Base-by-base conservation (phyloP, 2,329 filamentous ascomycete genomes). In the Neopestalotiopsis rosae region DNA sequence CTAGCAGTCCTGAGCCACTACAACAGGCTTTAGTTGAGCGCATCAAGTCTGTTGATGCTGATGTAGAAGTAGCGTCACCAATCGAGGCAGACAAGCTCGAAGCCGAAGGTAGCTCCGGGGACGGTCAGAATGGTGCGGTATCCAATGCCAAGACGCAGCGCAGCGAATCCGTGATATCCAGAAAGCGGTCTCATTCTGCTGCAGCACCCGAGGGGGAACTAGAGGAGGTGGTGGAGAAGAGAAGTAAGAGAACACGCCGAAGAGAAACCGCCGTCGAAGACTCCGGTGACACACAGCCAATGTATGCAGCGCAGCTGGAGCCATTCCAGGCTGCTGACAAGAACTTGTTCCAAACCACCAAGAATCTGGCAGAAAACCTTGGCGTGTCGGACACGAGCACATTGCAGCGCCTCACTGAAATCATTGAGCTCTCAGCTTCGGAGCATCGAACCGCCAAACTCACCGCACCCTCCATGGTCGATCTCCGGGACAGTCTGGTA, bases 181-280 rank as follows among this genome's bases (percentile, higher is more conserved):
- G 89, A 65, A 91, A 91, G 75, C 83, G 89, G 64, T 91, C 89
- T 1, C 89, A 91, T 70, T 91, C 89, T 12, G 79, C 81, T 38
- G 89, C 89, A 4, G 89, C 91, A 17, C 82, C 82, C 0, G 89
- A 91, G 2, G 82, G 79, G 0, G 82, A 76, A 0, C 88, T 90
- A 7, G 89, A 91, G 65, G 89, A 91, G 42, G 84, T 82, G 30
- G 82, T 81, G 1, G 84, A 87, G 66, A 91, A 91, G 74, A 83
- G 90, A 68, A 91, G 89, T 77, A 92, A 92, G 75, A 83, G 90
- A 64, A 89, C 89, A 38, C 85, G 90, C 61, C 86, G 89, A 20
- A 84, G 90, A 67, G 89, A 91, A 58, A 87, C 85, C 3, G 83
- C 86, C 12, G 78, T 81, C 10, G 88, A 88, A 45, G 89, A 89